Base-by-base conservation (phyloP, 495 filamentous ascomycete species). In the Aspergillus leporis region DNA sequence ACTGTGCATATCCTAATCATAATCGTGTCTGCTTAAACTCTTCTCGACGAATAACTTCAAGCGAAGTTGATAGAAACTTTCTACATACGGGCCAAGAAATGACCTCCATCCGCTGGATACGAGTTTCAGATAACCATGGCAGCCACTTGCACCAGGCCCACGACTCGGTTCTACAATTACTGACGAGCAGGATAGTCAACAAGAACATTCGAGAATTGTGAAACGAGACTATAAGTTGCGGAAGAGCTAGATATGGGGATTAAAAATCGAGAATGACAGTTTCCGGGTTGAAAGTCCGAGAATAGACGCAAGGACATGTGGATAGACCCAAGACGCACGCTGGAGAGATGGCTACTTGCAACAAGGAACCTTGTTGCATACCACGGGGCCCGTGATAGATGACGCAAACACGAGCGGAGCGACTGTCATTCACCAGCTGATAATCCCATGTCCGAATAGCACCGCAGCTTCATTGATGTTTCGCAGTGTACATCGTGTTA, bases 241-340 rank as follows among this genome's bases (percentile, higher is more conserved):
- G 57, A 46, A 54, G 41, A 49, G 32, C 38, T 41, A 49, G 32
- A n/a, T 54, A 28, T 25, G 51, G 41, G n/a, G 30, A 40, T 5
- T 36, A 36, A 32, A 5, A 32, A 12, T 10, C 34, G 13, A 36
- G 34, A 14, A 14, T 14, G 13, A 1, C 34, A 14, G 13, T 12
- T 36, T 3, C 34, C 13, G 34, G 34, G 34, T 36, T 36, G 2
- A 2, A 36, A 10, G 34, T 36, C 9, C 8, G 13, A 36, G 9
- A 36, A 30, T 7, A n/a, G 31, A 31, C 2, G 14, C 14, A 31
- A 32, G 8, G 14, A 18, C 5, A 51, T 25, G 10, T 30, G 5
- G 23, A 51, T 28, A 7, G 18, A 31, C 48, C 23, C 13, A 16
- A 16, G 9, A 16, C n/a, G 5, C 16, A 8, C 14, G 0, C 1